These are phyloP conservation scores for Solidago caesia DNA, from an alignment of 129 eudicot genomes.

Conservation along the genomic window DNA sequence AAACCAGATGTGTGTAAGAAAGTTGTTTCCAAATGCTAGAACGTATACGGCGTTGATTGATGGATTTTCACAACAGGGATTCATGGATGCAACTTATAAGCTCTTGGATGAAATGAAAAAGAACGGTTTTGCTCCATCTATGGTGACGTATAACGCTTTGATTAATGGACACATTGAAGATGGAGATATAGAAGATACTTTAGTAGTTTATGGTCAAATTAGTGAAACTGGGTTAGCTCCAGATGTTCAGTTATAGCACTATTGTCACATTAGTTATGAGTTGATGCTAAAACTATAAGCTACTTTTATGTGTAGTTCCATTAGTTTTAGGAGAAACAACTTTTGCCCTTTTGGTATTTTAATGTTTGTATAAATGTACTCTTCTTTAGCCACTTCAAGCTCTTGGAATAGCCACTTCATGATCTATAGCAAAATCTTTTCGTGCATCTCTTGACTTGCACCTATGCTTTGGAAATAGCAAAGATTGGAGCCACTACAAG, in stretches of 20 bases:
- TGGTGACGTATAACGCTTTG: slow-evolving; percentile 80
- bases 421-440: slow-evolving; percentile 49
- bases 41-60: slow-evolving; percentile 87
- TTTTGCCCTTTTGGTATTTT: slow-evolving; percentile 52
- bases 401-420: slow-evolving; percentile 69
- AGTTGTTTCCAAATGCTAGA: slow-evolving; percentile 73
- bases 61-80: slow-evolving; percentile 87
- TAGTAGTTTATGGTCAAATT: slow-evolving; percentile 48
- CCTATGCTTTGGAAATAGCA: slow-evolving; percentile 60
- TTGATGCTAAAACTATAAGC: no score
- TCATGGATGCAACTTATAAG: slow-evolving; percentile 64
- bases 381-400: slow-evolving; percentile 84
- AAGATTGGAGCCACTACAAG: slow-evolving; percentile 72
- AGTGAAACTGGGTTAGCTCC: slow-evolving; percentile 45
- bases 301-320: slow-evolving; percentile 44
- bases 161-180: slow-evolving; percentile 67
- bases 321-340: slow-evolving; percentile 59
- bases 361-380: slow-evolving; percentile 62
- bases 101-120: slow-evolving; percentile 64
- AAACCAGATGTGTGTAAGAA: slow-evolving; percentile 73
- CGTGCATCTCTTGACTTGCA: slow-evolving; percentile 47
- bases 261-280: slow-evolving; percentile 30
- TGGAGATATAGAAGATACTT: slow-evolving; percentile 69
- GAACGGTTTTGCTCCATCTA: slow-evolving; percentile 68
- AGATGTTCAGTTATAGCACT: slow-evolving; percentile 86